Evolutionary conservation across 2,329 filamentous ascomycete species (phyloP), one percentile per base, ranked within the genome.

Genomic region (Cordyceps javanica): DNA sequence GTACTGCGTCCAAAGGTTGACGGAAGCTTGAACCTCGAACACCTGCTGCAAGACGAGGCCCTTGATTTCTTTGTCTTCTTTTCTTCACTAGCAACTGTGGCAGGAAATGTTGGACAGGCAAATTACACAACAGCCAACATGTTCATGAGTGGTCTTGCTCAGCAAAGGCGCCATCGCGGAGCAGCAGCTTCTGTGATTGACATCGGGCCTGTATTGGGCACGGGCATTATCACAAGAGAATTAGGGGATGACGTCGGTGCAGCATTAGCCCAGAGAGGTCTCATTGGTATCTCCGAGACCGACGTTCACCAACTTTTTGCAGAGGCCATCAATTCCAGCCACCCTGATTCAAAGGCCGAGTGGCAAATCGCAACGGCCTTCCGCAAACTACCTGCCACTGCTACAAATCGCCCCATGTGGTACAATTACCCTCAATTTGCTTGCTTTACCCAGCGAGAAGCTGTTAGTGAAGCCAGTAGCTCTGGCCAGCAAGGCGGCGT

Each of bases 121-220:
- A 77, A 75, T 61, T 81, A 82, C 60, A 62, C 68, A 2, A 73
- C 75, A 0, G 75, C 72, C 0, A 77, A 78, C 58, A 59, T 62
- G 8, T 80, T 70, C 63, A 73, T 79, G 69, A 61, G 63, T 5
- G 62, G 61, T 1, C 63, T 81, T 0, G 71, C 68, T 0, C 50
- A 60, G 0, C 65, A 73, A 8, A 66, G 78, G 6, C 61, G 71
- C 0, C 60, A 61, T 1, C 67, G 72, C 5, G 75, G 76, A 0
- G 60, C 75, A 0, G 67, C 71, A 5, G 76, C 62, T 0, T 73
- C 72, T 1, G 64, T 68, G 5, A 65, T 78, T 23, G 62, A 73
- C 50, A 68, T 78, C 4, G 71, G 72, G 2, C 53, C 62, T 11
- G 62, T 79, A 1, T 57, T 69, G 3, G 77, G 73, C 11, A 61